Evolutionary conservation across 1,284 basidiomycete species (phyloP).

Genomic region (Melampsora larici-populina): DNA sequence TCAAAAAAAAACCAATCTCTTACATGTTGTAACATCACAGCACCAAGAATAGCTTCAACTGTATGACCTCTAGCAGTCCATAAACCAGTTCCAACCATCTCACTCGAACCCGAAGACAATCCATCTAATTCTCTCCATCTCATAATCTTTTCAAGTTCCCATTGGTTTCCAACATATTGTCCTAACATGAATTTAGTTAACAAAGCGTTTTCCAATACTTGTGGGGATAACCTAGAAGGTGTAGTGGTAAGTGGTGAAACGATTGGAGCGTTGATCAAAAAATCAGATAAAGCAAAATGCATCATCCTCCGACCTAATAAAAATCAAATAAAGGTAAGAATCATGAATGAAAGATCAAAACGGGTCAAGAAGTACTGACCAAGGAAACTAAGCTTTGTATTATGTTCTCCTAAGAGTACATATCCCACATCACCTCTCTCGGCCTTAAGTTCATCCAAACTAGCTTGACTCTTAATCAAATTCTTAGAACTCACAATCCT

Average conservation of each 20-base stretch:
- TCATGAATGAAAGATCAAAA: not conserved
- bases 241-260: not conserved
- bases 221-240: not conserved
- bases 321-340: not conserved
- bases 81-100: constrained; percentile 7
- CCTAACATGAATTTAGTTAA: constrained; percentile 37
- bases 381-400: constrained; percentile 38
- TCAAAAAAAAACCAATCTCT: not conserved
- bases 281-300: constrained; percentile 37
- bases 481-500: constrained; percentile 39
- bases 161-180: constrained; percentile 41
- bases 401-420: constrained; percentile 36
- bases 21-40: constrained; percentile 36
- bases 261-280: constrained; percentile 19
- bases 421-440: constrained; percentile 19
- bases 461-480: constrained; percentile 28
- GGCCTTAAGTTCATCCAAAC: constrained; percentile 1
- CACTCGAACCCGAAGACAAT: not conserved
- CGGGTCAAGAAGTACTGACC: not conserved
- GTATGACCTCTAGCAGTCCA: constrained; percentile 41
- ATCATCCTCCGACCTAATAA: constrained; percentile 32
- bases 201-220: constrained; percentile 18
- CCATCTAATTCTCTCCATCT: constrained; percentile 39
- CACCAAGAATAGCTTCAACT: constrained; percentile 40
- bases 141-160: constrained; percentile 43